Conservation (phyloP, 345 rosid species). For the Syzygium aqueum region DNA sequence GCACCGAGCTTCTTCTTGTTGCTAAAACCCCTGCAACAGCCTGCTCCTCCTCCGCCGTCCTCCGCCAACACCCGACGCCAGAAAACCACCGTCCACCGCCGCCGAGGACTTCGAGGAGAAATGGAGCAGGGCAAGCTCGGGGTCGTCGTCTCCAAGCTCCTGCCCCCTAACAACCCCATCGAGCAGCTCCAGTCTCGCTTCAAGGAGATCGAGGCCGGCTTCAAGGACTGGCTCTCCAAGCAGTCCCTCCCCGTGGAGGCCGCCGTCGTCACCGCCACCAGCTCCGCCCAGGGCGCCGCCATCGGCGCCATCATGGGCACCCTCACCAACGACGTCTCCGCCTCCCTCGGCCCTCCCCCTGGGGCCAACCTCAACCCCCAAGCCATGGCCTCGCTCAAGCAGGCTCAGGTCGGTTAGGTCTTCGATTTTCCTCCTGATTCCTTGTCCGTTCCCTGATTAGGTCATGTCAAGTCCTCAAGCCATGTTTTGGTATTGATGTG, state of each 20-base stretch:
- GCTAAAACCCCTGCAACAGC: neutral
- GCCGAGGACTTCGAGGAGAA: neutral
- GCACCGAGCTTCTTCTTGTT: neutral
- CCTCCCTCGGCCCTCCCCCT: conserved; percentile 21
- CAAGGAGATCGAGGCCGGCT: conserved; percentile 31
- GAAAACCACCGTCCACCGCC: neutral
- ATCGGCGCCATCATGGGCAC: conserved; percentile 44
- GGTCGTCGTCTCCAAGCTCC: conserved; percentile 6
- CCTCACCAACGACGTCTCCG: conserved; percentile 23
- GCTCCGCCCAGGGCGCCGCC: conserved; percentile 36
- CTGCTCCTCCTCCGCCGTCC: neutral
- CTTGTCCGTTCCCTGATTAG: neutral
- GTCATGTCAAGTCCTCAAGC: neutral
- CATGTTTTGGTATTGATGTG: neutral
- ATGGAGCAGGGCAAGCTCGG: conserved; percentile 24
- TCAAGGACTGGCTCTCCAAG: conserved; percentile 36
- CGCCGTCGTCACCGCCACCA: conserved; percentile 35
- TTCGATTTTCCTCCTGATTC: neutral
- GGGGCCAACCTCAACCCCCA: conserved; percentile 22
- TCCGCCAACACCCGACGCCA: neutral
- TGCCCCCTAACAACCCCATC: conserved; percentile 21
- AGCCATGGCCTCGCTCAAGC: conserved; percentile 49
- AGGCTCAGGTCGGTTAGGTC: conserved; percentile 55
- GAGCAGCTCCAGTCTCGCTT: conserved; percentile 20
- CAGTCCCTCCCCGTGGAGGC: conserved; percentile 44